Base-by-base conservation (phyloP, 352 stramenopile species). In the Pythium insidiosum region DNA sequence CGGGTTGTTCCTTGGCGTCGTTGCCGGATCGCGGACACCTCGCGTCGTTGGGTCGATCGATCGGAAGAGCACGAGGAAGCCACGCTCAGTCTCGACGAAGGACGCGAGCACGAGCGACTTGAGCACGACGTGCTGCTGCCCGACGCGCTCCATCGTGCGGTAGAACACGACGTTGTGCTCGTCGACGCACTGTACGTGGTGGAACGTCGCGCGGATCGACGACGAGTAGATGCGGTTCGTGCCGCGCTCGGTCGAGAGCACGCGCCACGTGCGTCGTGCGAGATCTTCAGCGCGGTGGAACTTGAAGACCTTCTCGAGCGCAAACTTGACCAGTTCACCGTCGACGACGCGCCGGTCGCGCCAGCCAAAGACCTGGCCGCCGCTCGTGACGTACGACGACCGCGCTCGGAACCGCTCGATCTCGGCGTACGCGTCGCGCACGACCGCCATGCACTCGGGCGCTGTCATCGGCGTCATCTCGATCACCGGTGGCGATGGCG, bases 151-250 rank as follows among this genome's bases (percentile, higher is more conserved):
- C 47, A 86, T 82, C 9, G 69, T 79, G 18, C 73, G 70, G 49
- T 82, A 81, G 39, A 81, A 84, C 22, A 84, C 42, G 30, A 82
- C 61, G 40, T 86, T 84, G 37, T 65, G 42, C 13, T 66, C 63
- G 23, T 82, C 62, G 33, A 84, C 66, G 22, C 54, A 57, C 46
- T 84, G 73, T 15, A 84, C 61, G 11, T 72, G 50, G 30, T 76
- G 61, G 43, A 84, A 84, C 6, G 56, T 51, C 43, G 73, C 73
- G 4, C 54, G 50, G 4, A 82, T 44, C 11, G 66, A 61, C n/a
- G 73, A 80, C 11, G 58, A 66, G 51, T 86, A 86, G 40, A 86
- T 67, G 10, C 66, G 68, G 37, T 81, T 81, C 26, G 76, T 58
- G 22, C 63, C 70, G 2, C 56, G 40, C 35, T 77, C 66, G 0